These are phyloP conservation scores for Geotrichum histeridarum DNA, from an alignment of 1,139 yeast species.

Conservation along the genomic window DNA sequence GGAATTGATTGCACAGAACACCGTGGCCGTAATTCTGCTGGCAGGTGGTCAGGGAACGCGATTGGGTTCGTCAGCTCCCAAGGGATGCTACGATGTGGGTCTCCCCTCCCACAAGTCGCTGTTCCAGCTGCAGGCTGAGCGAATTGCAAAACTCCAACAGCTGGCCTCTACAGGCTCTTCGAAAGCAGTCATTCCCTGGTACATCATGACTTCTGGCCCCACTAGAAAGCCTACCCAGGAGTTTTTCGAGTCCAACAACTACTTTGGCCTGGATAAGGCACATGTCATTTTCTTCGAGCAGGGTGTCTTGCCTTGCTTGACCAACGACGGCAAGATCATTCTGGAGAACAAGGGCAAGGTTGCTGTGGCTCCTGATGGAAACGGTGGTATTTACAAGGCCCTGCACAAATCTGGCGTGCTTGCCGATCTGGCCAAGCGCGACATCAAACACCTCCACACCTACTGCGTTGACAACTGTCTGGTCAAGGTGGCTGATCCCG, in stretches of 20 bases:
- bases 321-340: slow-evolving; percentile 66
- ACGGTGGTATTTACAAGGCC: slow-evolving; percentile 94
- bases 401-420: slow-evolving; percentile 59
- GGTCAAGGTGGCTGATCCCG: slow-evolving; percentile 92
- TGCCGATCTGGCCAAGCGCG: slow-evolving; percentile 61
- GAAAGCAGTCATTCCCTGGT: slow-evolving; percentile 60
- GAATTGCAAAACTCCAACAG: slow-evolving; percentile 58
- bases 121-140: slow-evolving; percentile 91
- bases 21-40: slow-evolving; percentile 85
- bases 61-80: slow-evolving; percentile 81
- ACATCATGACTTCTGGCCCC: slow-evolving; percentile 93
- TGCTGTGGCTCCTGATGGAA: slow-evolving; percentile 94
- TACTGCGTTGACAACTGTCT: slow-evolving; percentile 94
- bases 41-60: slow-evolving; percentile 99
- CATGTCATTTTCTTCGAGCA: slow-evolving; percentile 84
- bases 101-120: slow-evolving; percentile 79
- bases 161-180: slow-evolving; percentile 42
- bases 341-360: slow-evolving; percentile 51
- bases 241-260: slow-evolving; percentile 56
- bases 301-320: slow-evolving; percentile 90
- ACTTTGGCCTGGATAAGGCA: slow-evolving; percentile 59
- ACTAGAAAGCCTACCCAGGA: slow-evolving; percentile 72
- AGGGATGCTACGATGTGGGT: slow-evolving; percentile 87
- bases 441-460: slow-evolving; percentile 87
- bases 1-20: slow-evolving; percentile 59